Base-by-base conservation (phyloP, 2,329 filamentous ascomycete species). In the Botrytis paeoniae region DNA sequence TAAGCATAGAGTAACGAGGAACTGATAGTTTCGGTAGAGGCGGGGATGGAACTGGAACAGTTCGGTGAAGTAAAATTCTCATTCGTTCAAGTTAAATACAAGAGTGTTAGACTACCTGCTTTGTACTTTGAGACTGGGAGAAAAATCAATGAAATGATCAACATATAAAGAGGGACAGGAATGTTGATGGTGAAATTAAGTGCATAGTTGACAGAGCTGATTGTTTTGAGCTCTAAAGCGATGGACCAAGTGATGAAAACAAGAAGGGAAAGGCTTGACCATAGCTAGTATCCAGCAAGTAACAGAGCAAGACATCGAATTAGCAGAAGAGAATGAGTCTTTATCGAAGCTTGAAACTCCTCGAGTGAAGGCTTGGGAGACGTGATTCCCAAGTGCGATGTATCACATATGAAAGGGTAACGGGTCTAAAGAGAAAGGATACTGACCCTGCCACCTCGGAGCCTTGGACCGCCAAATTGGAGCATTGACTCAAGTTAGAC, bases 321-420 rank as follows among this genome's bases (percentile, higher is more conserved):
- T 14, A 4, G 10, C 9, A 25, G 20, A 25, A 12, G 4, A 18
- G 0, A 51, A n/a, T n/a, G 4, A 5, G 48, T 51, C 25, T 51
- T n/a, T 4, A 51, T n/a, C 5, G 12, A 51, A 51, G 10, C 48
- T n/a, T 51, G 4, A 51, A 51, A n/a, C 12, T 0, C 2, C 2
- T 14, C 25, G 4, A 51, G 0, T 16, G 25, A 14, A n/a, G 0
- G 10, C 4, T 51, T 51, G 22, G 22, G 22, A 51, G 22, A 51
- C 1, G 4, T n/a, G 45, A 51, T 51, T 25, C 0, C 10, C 0
- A 25, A 12, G 45, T n/a, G 22, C 0, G 1, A 51, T n/a, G 25
- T 16, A 51, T 12, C 5, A 51, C 5, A 0, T 14, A 7, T 51
- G 25, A n/a, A 51, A 14, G 10, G 12, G 25, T 14, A n/a, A 16